Conservation (phyloP, 1,284 basidiomycete species). For the Moesziomyces sp. region DNA sequence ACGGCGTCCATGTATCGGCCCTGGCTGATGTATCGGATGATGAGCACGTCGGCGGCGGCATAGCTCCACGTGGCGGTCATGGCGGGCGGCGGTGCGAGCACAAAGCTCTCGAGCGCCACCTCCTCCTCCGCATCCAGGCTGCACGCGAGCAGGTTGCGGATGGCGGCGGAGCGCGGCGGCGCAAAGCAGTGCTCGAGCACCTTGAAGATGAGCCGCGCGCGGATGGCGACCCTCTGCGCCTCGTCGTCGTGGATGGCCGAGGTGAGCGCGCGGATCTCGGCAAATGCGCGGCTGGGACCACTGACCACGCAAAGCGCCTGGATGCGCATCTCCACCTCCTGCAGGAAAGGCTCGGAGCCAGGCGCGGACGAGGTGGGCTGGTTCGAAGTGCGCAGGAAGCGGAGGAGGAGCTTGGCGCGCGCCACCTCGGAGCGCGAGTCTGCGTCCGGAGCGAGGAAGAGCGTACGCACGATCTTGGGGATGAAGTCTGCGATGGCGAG, state of each 20-base stretch:
- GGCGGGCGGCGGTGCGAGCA: constrained; percentile 39
- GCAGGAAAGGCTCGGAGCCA: constrained; percentile 25
- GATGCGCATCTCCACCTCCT: constrained; percentile 47
- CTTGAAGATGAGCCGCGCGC: constrained; percentile 39
- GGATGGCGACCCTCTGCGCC: constrained; percentile 27
- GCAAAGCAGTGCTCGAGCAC: constrained; percentile 56
- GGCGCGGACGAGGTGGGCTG: constrained; percentile 29
- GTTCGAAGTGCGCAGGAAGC: constrained; percentile 45
- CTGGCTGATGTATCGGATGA: constrained; percentile 55
- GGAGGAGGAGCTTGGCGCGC: constrained; percentile 42
- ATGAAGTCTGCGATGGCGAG: constrained; percentile 46
- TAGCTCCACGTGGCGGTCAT: constrained; percentile 49
- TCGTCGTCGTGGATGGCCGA: constrained; percentile 34
- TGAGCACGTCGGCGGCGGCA: constrained; percentile 54
- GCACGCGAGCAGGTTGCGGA: constrained; percentile 47
- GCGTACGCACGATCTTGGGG: constrained; percentile 45
- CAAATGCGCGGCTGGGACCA: constrained; percentile 32
- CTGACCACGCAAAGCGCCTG: constrained; percentile 43
- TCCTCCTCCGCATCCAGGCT: constrained; percentile 47
- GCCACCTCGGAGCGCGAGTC: constrained; percentile 20
- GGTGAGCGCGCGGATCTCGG: constrained; percentile 36
- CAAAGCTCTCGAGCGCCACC: constrained; percentile 41
- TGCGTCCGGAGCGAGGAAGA: constrained; percentile 21
- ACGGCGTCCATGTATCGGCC: constrained; percentile 61
- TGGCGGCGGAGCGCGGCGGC: constrained; percentile 46